Base-by-base conservation (phyloP, 1,139 yeast genomes). In the Debaryomycetaceae sp. region DNA sequence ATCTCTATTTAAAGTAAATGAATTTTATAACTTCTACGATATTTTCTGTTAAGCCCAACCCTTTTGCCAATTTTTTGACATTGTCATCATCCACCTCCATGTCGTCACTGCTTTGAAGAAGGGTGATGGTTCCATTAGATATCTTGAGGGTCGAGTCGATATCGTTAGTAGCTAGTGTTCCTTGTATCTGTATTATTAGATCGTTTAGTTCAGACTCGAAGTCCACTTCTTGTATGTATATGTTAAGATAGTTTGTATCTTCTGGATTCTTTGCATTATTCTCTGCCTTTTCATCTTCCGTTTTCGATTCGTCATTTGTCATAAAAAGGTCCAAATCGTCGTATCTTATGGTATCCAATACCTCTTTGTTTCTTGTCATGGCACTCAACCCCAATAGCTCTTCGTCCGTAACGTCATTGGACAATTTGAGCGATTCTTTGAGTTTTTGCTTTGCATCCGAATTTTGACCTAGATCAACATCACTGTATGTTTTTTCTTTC, bases 371-470 rank as follows among this genome's bases (percentile, higher is more conserved):
- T 47, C 48, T 51, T 46, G 40, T 51, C 45, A 13, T 53, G 1
- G 69, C 63, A 48, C 56, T 65, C 32, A 71, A 54, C 5, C 70
- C 67, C 33, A 67, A 48, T 9, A 71, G 52, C 45, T 70, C 74
- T 43, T 68, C 74, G 41, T 70, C 73, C 0, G 71, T 62, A 5
- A 65, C 67, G 41, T 67, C 69, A 31, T 58, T 56, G 1, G 72
- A 54, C 17, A 71, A 50, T 41, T 65, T 66, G 29, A 71, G 56
- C 1, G 74, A 57, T 32, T 67, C 66, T 33, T 63, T 65, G 28
- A 71, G 53, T 42, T 59, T 67, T 34, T 56, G 53, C 39, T 58
- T 63, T 5, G 52, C 50, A 35, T 63, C 65, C 17, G 46, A 53
- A 3, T 50, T 46, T 30, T 51, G 39, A 18, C 29, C 4, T 9